Base-by-base conservation (phyloP, 345 rosid genomes). In the Pseudoturritis turrita region DNA sequence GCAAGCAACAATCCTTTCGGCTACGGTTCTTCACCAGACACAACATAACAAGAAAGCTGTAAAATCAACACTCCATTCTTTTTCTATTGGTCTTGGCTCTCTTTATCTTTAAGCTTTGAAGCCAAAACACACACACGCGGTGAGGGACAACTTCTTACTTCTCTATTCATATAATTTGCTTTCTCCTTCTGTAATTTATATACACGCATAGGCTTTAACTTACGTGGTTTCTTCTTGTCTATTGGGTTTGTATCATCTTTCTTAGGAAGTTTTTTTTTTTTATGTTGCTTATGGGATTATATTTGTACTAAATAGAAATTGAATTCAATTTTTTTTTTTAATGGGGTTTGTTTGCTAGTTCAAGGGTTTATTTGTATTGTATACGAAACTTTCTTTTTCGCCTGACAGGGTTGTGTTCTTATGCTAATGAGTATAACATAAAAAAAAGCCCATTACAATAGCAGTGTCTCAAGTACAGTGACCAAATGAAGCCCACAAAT, bases 1-100 rank as follows among this genome's bases (percentile, higher is more conserved):
- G 98, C 99, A 19, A 85, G 91, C 84, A 88, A 89, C 74, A 95
- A 95, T 76, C 98, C 98, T 1, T 86, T 87, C 26, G 99, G 99
- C 44, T 89, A 91, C 17, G 96, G 60, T 65, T 71, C 96, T 60
- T 6, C 60, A 60, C 46, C 78, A 33, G 76, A 79, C 37, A 29
- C 51, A 36, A 66, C 78, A 6, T 60, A 75, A 60, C 61, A 18
- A 31, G 17, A 21, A 67, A 40, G 60, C 67, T 47, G 1, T 7
- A 74, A 47, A 74, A 18, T 58, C 49, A 65, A 56, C 43, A 65
- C 4, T 39, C 41, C 37, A 55, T 28, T 72, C 39, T 22, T 65
- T 72, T 39, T 41, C 21, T 55, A 9, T 44, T 56, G 10, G 10
- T 2, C 10, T 7, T 45, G 55, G 69, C n/a, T n/a, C n/a, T 11